Conservation (phyloP, 805 yeast species). For the Soucietia sequanensis region DNA sequence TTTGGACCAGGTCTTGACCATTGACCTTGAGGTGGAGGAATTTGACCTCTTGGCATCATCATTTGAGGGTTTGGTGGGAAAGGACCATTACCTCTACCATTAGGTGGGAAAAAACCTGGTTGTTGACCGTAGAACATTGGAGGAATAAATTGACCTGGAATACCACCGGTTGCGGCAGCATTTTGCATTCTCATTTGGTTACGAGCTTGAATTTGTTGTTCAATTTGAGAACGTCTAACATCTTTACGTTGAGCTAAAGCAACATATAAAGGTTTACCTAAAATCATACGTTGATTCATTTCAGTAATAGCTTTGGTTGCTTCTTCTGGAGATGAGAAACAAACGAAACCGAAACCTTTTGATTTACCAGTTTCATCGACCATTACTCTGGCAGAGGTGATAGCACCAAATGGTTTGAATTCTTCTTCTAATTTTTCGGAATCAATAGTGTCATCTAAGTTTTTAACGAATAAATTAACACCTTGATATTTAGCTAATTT, state of each 20-base stretch:
- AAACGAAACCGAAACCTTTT: slow-evolving; percentile 97
- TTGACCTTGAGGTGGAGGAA: slow-evolving; percentile 65
- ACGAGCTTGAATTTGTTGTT: slow-evolving; percentile 97
- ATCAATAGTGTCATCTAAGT: slow-evolving; percentile 90
- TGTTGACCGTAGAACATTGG: slow-evolving; percentile 87
- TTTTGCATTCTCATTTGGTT: slow-evolving; percentile 98
- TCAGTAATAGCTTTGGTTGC: slow-evolving; percentile 98
- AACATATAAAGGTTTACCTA: slow-evolving; percentile 95
- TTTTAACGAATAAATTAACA: slow-evolving; percentile 94
- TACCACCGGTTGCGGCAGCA: slow-evolving; percentile 83
- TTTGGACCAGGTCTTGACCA: slow-evolving; percentile 75
- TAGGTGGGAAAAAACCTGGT: slow-evolving; percentile 82
- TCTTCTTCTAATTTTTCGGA: slow-evolving; percentile 90
- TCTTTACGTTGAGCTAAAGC: slow-evolving; percentile 99
- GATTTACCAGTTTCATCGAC: slow-evolving; percentile 91
- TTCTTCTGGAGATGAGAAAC: slow-evolving; percentile 97
- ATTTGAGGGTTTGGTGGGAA: slow-evolving; percentile 80
- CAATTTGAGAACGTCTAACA: slow-evolving; percentile 93
- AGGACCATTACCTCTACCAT: slow-evolving; percentile 72
- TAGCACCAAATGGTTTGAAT: slow-evolving; percentile 89
- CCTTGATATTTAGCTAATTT: slow-evolving; percentile 94
- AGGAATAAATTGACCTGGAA: slow-evolving; percentile 83
- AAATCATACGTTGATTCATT: slow-evolving; percentile 96
- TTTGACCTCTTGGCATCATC: slow-evolving; percentile 71
- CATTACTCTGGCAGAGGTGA: slow-evolving; percentile 96